Evolutionary conservation across 1,139 yeast species (phyloP), one percentile per base, ranked within the genome.

Genomic region (Pichia inconspicua): DNA sequence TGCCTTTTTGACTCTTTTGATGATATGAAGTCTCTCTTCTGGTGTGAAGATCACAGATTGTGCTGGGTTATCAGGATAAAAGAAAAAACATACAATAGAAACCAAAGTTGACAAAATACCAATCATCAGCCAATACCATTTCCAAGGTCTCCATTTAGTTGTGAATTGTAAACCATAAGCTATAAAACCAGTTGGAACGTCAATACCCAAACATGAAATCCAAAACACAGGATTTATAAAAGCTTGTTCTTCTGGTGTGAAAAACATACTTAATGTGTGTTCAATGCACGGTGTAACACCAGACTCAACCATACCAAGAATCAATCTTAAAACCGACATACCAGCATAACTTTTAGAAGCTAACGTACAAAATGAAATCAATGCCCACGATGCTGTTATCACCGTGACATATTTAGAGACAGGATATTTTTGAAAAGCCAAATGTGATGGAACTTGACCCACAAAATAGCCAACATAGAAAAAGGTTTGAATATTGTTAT

Each of bases 401-500:
- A 44, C 46, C 1, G 66, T 54, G 12, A 63, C 53, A 4, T 64
- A 58, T 42, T 59, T 60, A 0, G 65, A 64, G 25, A 69, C 58
- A 5, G 66, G 68, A 35, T 66, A 55, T 42, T 58, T 60, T 57
- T 72, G 74, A 9, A 57, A 55, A 17, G 55, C 34, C 44, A 65
- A 42, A 25, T 44, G 47, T 22, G 53, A 46, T 25, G 53, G 53
- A 12, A 66, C 30, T 50, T 69, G 72, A 30, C 72, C 73, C 39
- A 67, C 53, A 19, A 64, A 49, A 47, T 69, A 72, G 5, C 77
- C 77, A 40, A 69, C 58, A 55, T 75, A 75, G 50, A 75, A 74
- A 5, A 72, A 66, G 10, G 74, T 63, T 42, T 66, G 66, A 27
- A 66, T 59, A 51, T 70, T 66, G 49, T 69, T 67, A 54, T 66